These are phyloP conservation scores for Aureobasidium sp. DNA, from an alignment of 2,329 filamentous ascomycete genomes.

Conservation along the genomic window DNA sequence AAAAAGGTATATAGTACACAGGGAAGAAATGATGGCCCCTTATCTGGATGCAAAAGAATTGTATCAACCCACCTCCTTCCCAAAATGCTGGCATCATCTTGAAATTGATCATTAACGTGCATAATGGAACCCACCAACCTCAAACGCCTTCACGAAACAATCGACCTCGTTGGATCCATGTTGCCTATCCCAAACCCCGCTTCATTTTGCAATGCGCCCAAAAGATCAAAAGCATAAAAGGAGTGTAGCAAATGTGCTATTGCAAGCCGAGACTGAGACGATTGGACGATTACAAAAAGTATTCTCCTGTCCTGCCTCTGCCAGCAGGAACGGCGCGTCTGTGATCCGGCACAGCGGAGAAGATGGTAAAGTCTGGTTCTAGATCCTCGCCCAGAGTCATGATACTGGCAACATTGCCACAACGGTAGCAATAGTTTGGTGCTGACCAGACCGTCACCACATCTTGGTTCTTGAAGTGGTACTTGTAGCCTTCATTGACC, in stretches of 20 bases:
- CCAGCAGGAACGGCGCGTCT: conserved; percentile 70
- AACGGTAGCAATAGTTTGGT: conserved; percentile 94
- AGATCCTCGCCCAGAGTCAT: conserved; percentile 85
- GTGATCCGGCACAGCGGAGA: conserved; percentile 81
- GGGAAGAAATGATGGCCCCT: background rate
- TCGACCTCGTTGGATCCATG: background rate
- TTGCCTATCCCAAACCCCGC: background rate
- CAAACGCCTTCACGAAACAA: background rate
- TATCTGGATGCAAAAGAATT: background rate
- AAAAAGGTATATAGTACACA: conserved; percentile 5
- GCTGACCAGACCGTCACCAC: conserved; percentile 85
- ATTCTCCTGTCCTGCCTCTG: conserved; percentile 43
- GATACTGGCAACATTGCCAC: conserved; percentile 80
- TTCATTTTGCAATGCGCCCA: background rate
- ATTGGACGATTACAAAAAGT: conserved; percentile 39
- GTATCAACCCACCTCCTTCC: background rate
- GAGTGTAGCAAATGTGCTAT: background rate
- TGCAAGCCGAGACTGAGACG: background rate
- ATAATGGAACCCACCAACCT: background rate
- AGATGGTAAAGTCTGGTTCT: conserved; percentile 86
- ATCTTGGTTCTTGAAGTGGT: conserved; percentile 90
- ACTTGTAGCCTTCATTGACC: conserved; percentile 77
- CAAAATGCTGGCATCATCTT: conserved; percentile 1
- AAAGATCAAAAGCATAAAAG: background rate
- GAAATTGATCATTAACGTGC: conserved; percentile 1